Base-by-base conservation (phyloP, 2,329 filamentous ascomycete species). In the Cordyceps cicadae region DNA sequence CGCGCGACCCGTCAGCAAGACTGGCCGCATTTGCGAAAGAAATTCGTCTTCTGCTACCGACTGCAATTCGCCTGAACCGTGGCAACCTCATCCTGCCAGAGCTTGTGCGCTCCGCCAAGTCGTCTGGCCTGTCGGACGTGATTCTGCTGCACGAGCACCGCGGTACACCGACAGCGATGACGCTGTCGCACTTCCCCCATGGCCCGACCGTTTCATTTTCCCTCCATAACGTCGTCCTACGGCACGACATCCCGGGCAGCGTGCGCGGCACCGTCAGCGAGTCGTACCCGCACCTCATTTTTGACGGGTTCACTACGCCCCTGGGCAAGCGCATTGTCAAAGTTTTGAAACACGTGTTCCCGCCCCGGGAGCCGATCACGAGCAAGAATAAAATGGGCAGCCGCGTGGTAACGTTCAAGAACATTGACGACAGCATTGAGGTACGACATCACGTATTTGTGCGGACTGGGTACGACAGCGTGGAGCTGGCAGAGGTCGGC, bases 21-120 rank as follows among this genome's bases (percentile, higher is more conserved):
- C 80, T 99, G 9, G 83, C 86, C n/a, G 87, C 90, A 0, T 99
- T 99, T 70, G 88, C 91, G 34, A 97, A 99, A 72, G 94, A 97
- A 73, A 88, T 96, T 58, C 81, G 92, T 56, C 78, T 96, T 21
- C 77, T 96, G 6, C 79, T 96, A 1, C 93, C 92, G 0, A 97
- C 92, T 0, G 83, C 87, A 0, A 92, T 97, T 63, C 85, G 93
- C 11, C 76, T 97, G 59, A 99, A 99, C 72, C 86, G 94, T 72
- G 94, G 94, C 70, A 97, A 94, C 65, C 80, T 95, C 34, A 87
- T 97, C 63, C 78, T 97, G 9, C 88, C 89, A 3, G 93, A 96
- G 68, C 81, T 99, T 2, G 89, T 96, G 29, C 80, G 83, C 53
- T 93, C 89, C 60, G 92, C 92, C 21, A 87, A 92, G 69, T 83